Percentiles rank a stretch among this genome's conserved stretches.
These are phyloP conservation scores for Syncephalastrum contaminatum DNA, from an alignment of 371 early-diverging fungal species.

Conservation along the genomic window DNA sequence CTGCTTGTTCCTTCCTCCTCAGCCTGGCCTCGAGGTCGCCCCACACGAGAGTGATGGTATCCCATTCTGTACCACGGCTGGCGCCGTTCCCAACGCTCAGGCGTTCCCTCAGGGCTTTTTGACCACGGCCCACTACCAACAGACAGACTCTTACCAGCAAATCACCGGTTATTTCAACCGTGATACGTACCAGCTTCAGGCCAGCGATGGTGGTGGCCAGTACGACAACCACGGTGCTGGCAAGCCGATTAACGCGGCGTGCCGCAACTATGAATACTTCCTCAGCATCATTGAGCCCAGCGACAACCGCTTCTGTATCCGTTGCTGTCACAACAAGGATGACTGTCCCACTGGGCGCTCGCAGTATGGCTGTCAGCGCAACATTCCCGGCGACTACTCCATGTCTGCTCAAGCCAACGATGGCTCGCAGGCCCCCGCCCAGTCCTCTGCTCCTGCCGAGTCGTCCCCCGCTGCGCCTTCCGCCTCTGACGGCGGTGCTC, in stretches of 20 bases:
- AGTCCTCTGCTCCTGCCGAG: background rate
- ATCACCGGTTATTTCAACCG: constrained; percentile 58
- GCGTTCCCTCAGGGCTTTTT: constrained; percentile 53
- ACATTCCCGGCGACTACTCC: constrained; percentile 44
- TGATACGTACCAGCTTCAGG: constrained; percentile 38
- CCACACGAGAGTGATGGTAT: constrained; percentile 51
- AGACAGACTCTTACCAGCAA: constrained; percentile 44
- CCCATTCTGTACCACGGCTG: constrained; percentile 50
- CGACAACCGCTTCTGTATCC: constrained; percentile 45
- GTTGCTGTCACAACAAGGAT: constrained; percentile 26
- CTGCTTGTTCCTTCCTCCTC: constrained; percentile 61
- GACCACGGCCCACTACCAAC: constrained; percentile 46
- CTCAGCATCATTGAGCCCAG: constrained; percentile 47
- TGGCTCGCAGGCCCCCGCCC: constrained; percentile 1
- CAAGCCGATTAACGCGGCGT: constrained; percentile 30
- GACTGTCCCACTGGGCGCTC: constrained; percentile 43
- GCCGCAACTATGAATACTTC: constrained; percentile 39
- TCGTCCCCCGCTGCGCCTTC: background rate
- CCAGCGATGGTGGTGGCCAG: constrained; percentile 52
- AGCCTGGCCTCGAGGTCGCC: constrained; percentile 55
- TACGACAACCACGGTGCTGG: constrained; percentile 32
- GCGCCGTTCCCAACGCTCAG: constrained; percentile 42
- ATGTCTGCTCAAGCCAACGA: no score
- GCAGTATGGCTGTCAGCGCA: constrained; percentile 36
- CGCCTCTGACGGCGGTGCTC: no score